These are phyloP conservation scores for Corniculantispora saksenae DNA, from an alignment of 2,329 filamentous ascomycete species.

Conservation along the genomic window DNA sequence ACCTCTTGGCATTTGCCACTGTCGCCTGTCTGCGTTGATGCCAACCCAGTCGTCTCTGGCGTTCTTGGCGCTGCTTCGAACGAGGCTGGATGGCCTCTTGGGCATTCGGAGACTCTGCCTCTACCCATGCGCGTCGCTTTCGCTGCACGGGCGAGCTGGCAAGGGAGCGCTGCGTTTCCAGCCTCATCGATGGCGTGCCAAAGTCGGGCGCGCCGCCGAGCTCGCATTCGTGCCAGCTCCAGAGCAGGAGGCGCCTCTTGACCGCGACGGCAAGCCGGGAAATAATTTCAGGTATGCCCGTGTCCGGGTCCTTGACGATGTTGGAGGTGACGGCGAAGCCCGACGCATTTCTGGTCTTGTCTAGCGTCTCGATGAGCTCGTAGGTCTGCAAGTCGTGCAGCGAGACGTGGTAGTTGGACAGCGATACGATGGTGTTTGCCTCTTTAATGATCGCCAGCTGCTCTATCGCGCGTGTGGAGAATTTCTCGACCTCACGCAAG, in stretches of 20 bases:
- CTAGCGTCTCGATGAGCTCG: slow-evolving; percentile 74
- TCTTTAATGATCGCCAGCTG: slow-evolving; percentile 96
- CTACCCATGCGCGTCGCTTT: background rate
- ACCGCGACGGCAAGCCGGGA: slow-evolving; percentile 89
- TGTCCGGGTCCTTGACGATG: slow-evolving; percentile 85
- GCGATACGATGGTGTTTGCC: slow-evolving; percentile 83
- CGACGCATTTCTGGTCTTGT: slow-evolving; percentile 82
- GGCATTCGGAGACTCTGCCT: background rate
- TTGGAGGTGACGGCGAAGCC: slow-evolving; percentile 94
- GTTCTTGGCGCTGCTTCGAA: background rate
- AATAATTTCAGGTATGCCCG: slow-evolving; percentile 89
- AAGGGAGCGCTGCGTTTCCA: background rate
- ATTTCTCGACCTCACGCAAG: slow-evolving; percentile 89
- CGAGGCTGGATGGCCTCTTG: background rate
- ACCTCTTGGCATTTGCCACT: background rate
- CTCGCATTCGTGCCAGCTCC: slow-evolving; percentile 97
- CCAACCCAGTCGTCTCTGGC: background rate
- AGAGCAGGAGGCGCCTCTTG: slow-evolving; percentile 84
- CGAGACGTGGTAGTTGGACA: slow-evolving; percentile 87
- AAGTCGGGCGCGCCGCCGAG: slow-evolving; percentile 67
- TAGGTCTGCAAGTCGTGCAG: slow-evolving; percentile 89
- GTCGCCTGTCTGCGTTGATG: background rate
- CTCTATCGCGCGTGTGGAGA: slow-evolving; percentile 85
- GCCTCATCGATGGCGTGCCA: slow-evolving; percentile 37
- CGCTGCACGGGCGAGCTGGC: background rate